Percentiles rank a stretch among this genome's conserved stretches.
Conservation (phyloP, 805 yeast species). For the Wickerhamiella dianesei region DNA sequence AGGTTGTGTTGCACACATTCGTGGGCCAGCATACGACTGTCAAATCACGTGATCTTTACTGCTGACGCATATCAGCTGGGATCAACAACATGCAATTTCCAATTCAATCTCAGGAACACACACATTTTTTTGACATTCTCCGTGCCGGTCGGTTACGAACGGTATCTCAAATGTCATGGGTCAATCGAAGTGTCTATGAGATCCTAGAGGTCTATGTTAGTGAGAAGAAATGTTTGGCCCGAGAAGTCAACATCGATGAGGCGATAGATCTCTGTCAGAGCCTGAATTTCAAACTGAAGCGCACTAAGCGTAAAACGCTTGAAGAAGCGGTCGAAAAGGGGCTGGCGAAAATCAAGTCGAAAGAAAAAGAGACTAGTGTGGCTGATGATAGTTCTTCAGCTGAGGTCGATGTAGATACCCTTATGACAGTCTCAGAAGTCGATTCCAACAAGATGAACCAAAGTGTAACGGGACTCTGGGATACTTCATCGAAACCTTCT, state of each 20-base stretch:
- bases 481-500: constrained; percentile 15
- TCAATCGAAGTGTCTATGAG: constrained; percentile 19
- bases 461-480: constrained; percentile 63
- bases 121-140: too few relatives aligned
- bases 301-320: constrained; percentile 53
- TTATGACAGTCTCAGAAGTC: constrained; percentile 43
- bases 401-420: constrained; percentile 28
- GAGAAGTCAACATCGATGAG: constrained; percentile 9
- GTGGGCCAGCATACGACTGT: too few relatives aligned
- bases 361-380: constrained; percentile 19
- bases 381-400: constrained; percentile 30
- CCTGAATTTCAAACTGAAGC: constrained; percentile 50
- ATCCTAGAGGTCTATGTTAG: constrained; percentile 20
- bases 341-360: constrained; percentile 39
- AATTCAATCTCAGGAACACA: too few relatives aligned
- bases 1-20: too few relatives aligned
- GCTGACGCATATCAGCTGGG: too few relatives aligned
- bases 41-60: too few relatives aligned
- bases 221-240: constrained; percentile 29
- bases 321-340: constrained; percentile 53
- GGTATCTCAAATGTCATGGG: constrained; percentile 3
- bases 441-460: constrained; percentile 64
- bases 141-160: too few relatives aligned
- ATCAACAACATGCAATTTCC: too few relatives aligned
- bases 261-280: constrained; percentile 34